These are phyloP conservation scores for Dothistroma pini DNA, from an alignment of 2,329 filamentous ascomycete genomes.

Conservation along the genomic window DNA sequence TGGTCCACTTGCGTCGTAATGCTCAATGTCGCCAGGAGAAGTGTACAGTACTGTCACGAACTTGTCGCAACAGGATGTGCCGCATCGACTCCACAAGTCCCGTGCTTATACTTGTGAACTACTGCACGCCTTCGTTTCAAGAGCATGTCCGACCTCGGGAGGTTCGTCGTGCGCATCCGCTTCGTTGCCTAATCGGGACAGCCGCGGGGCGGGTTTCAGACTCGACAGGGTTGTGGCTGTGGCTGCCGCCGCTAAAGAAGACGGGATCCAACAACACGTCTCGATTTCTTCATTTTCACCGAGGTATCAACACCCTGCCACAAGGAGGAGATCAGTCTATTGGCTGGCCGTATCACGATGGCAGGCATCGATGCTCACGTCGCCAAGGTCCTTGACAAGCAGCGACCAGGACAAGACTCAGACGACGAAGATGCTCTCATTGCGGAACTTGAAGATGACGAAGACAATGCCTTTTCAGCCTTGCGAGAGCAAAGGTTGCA, in stretches of 20 bases:
- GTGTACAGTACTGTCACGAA: background rate
- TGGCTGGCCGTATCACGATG: constrained; percentile 4
- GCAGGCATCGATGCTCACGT: constrained; percentile 47
- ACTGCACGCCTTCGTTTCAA: background rate
- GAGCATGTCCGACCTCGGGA: background rate
- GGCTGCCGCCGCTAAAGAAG: background rate
- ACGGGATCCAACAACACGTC: constrained; percentile 5
- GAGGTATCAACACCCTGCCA: background rate
- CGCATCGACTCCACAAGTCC: background rate
- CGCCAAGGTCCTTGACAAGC: constrained; percentile 47
- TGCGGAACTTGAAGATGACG: constrained; percentile 53
- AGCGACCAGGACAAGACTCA: constrained; percentile 42
- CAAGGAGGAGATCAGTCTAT: background rate
- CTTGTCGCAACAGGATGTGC: background rate
- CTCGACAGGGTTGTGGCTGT: background rate
- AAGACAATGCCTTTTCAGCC: constrained; percentile 51
- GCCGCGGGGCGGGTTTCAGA: background rate
- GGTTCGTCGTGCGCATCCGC: background rate
- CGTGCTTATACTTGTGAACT: background rate
- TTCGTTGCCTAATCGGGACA: background rate
- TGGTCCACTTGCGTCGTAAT: background rate
- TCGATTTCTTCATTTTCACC: constrained; percentile 1
- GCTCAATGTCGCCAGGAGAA: background rate
- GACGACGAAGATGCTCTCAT: constrained; percentile 61
- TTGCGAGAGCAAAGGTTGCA: constrained; percentile 57